These are phyloP conservation scores for Paramarasmius palmivorus DNA, from an alignment of 1,284 basidiomycete species.

Conservation along the genomic window DNA sequence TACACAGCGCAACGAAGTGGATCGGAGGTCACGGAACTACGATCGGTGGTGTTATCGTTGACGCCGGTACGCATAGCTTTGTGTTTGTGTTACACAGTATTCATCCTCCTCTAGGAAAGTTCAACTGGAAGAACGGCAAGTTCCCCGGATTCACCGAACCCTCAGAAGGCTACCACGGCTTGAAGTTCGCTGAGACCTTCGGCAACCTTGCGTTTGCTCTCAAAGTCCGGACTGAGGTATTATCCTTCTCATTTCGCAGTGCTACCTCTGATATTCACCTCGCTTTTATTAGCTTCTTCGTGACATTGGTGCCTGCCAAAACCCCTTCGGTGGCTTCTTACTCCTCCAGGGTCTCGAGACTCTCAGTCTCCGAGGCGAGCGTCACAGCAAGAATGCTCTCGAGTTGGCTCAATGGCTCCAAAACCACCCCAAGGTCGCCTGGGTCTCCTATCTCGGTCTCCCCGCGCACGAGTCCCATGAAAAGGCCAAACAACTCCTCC, in stretches of 20 bases:
- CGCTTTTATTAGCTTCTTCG: constrained; percentile 56
- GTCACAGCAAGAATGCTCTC: constrained; percentile 78
- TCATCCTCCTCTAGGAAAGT: constrained; percentile 60
- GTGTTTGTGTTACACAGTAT: no score
- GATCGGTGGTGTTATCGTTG: constrained; percentile 82
- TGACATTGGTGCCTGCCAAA: constrained; percentile 75
- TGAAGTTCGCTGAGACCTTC: constrained; percentile 75
- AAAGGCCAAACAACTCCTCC: constrained; percentile 59
- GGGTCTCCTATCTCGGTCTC: constrained; percentile 86
- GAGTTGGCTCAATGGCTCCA: constrained; percentile 76
- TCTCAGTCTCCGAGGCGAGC: constrained; percentile 74
- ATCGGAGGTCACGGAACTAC: constrained; percentile 90
- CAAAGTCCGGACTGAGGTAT: constrained; percentile 60
- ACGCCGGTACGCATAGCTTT: constrained; percentile 49
- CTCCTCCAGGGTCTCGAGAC: constrained; percentile 89
- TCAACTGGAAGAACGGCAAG: constrained; percentile 82
- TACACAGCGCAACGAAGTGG: constrained; percentile 91
- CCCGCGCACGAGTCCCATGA: constrained; percentile 63
- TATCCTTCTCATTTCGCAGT: neutral
- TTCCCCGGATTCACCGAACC: constrained; percentile 87
- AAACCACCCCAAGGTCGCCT: constrained; percentile 69
- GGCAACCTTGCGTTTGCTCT: constrained; percentile 73
- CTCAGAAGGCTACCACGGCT: constrained; percentile 83
- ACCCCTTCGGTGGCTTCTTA: constrained; percentile 84
- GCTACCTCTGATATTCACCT: neutral